Evolutionary conservation across 768 basidiomycete genomes (phyloP).

Genomic region (Lyophyllum semitale): DNA sequence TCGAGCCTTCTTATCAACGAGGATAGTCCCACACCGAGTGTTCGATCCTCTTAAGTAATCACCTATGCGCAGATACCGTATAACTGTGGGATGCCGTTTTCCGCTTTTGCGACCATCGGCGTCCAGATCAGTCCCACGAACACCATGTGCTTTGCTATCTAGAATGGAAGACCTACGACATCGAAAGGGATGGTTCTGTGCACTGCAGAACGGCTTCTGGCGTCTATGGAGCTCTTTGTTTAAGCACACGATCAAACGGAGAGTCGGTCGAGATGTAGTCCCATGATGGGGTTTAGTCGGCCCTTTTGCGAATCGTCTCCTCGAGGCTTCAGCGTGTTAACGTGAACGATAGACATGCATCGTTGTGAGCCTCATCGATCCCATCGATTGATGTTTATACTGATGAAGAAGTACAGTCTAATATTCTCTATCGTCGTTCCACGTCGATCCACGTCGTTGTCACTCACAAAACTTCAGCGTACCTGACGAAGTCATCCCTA

Average conservation of each 20-base stretch:
- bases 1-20: background rate
- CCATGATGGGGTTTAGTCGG: background rate
- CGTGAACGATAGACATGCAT: background rate
- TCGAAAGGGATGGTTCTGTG: background rate
- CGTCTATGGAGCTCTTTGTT: background rate
- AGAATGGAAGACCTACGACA: background rate
- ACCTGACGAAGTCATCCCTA: background rate
- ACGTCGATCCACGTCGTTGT: background rate
- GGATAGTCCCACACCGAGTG: background rate
- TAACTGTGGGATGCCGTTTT: background rate
- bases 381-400: background rate
- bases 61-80: background rate
- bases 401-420: background rate
- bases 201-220: background rate
- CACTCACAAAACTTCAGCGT: too few relatives aligned
- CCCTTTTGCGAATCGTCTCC: background rate
- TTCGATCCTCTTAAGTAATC: background rate
- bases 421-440: background rate
- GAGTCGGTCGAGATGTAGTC: background rate
- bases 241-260: background rate
- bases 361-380: background rate
- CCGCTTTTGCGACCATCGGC: background rate
- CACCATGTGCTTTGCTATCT: background rate
- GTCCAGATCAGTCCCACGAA: background rate
- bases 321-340: background rate